Conservation (phyloP, 768 basidiomycete species). For the Termitomyces eurrhizus region DNA sequence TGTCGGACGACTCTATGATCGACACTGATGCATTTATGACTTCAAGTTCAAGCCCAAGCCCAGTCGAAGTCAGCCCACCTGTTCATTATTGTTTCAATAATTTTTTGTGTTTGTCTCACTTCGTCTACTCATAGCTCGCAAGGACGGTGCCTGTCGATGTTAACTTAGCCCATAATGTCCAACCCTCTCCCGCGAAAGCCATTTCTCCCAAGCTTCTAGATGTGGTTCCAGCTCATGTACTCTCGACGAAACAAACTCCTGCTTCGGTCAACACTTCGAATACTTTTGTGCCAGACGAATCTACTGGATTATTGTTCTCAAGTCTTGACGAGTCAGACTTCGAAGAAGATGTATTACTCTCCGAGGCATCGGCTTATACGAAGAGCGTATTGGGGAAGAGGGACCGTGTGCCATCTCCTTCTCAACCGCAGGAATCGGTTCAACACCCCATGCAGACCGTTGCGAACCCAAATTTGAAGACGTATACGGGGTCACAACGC, state of each 20-base stretch:
- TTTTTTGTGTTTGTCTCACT: background rate
- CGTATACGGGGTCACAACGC: constrained; percentile 6
- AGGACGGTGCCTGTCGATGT: background rate
- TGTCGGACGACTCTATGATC: constrained; percentile 31
- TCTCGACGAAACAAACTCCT: background rate
- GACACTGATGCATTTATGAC: constrained; percentile 36
- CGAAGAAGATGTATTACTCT: constrained; percentile 17
- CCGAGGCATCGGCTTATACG: constrained; percentile 6
- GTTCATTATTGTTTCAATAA: background rate
- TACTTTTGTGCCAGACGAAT: background rate
- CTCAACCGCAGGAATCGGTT: background rate
- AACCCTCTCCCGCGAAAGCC: background rate
- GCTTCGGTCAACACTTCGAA: background rate
- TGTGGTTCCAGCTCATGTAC: background rate
- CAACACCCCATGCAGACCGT: background rate
- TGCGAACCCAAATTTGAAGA: background rate
- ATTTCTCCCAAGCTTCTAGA: background rate
- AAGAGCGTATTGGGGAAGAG: constrained; percentile 13
- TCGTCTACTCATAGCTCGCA: background rate
- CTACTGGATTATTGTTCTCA: constrained; percentile 3
- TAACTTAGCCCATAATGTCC: background rate
- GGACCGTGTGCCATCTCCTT: constrained; percentile 10
- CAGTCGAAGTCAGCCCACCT: background rate
- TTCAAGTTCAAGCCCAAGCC: constrained; percentile 25
- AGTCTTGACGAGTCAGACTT: constrained; percentile 12